These are phyloP conservation scores for Mortierella sp. DNA, from an alignment of 371 early-diverging fungal genomes.

Conservation along the genomic window DNA sequence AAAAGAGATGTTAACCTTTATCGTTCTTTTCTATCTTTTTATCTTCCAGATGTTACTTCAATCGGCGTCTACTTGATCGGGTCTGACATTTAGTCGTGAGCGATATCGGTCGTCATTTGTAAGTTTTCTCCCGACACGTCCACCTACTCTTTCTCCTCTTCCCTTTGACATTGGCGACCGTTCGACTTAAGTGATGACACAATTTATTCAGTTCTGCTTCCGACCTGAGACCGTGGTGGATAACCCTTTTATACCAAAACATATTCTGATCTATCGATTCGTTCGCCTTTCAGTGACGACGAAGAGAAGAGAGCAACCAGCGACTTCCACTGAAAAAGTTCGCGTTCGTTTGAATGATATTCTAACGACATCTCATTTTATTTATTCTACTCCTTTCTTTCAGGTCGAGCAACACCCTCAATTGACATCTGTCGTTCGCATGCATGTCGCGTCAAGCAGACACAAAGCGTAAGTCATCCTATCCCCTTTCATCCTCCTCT, in stretches of 20 bases:
- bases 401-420: neutral
- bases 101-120: neutral
- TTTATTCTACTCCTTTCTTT: neutral
- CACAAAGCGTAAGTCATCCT: slow-evolving; percentile 11
- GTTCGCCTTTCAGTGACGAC: neutral
- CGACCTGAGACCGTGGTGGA: slow-evolving; percentile 59
- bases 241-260: slow-evolving; percentile 49
- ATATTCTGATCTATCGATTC: slow-evolving; percentile 37
- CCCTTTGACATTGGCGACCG: neutral
- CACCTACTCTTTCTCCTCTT: neutral
- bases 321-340: neutral
- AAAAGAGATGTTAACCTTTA: slow-evolving; percentile 1
- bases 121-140: neutral
- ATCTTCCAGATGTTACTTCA: neutral
- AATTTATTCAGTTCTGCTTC: slow-evolving; percentile 60
- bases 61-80: neutral
- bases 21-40: neutral
- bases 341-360: neutral
- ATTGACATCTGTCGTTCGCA: neutral
- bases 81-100: no score
- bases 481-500: neutral
- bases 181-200: slow-evolving; percentile 12
- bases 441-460: neutral
- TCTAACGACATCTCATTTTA: neutral
- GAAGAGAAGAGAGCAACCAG: neutral